Evolutionary conservation across 306 rosid genomes (phyloP).

Genomic region (Acacia confusa): DNA sequence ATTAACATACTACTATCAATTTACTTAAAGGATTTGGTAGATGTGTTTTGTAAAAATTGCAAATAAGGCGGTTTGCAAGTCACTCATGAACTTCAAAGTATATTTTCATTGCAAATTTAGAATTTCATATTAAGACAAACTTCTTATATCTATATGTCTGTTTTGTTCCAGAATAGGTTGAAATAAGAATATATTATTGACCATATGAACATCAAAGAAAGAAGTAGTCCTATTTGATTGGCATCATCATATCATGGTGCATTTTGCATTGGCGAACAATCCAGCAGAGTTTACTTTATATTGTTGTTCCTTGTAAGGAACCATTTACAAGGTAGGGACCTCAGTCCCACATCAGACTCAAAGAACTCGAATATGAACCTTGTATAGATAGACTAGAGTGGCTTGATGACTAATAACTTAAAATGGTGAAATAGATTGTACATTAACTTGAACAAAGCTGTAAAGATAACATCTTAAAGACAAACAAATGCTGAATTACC

Average conservation of each 20-base stretch:
- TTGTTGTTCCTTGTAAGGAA: neutral
- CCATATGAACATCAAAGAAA: neutral
- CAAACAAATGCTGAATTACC: constrained; percentile 53
- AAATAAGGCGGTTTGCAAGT: constrained; percentile 8
- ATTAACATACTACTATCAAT: neutral
- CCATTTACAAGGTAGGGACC: neutral
- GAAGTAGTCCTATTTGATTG: neutral
- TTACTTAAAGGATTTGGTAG: neutral
- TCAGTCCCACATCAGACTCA: neutral
- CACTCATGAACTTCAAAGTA: constrained; percentile 1
- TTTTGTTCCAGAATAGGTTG: neutral
- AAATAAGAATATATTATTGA: constrained; percentile 10
- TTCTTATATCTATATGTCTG: neutral
- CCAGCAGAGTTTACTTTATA: neutral
- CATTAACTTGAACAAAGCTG: constrained; percentile 11
- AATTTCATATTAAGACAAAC: constrained; percentile 2
- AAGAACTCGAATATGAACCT: neutral
- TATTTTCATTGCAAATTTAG: neutral
- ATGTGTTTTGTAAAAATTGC: neutral
- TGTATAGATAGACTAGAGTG: neutral
- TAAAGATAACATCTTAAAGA: constrained; percentile 10
- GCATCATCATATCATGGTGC: constrained; percentile 5
- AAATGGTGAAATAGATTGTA: constrained; percentile 7
- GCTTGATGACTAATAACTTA: constrained; percentile 13
- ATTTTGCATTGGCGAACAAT: neutral